Evolutionary conservation across 768 basidiomycete genomes (phyloP).

Genomic region (Termitomyces eurrhizus): DNA sequence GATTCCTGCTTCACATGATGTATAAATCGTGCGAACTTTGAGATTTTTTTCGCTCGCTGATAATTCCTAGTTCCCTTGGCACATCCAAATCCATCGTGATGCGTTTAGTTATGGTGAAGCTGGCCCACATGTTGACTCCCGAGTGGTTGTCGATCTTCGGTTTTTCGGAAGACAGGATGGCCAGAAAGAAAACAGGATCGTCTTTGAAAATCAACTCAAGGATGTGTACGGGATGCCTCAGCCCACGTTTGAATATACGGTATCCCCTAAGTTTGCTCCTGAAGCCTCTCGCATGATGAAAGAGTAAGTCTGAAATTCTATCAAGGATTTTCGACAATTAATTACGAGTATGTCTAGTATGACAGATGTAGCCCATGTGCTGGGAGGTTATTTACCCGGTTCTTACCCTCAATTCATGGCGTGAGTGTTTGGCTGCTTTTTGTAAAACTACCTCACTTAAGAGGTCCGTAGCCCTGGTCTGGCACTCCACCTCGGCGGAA

Average conservation of each 20-base stretch:
- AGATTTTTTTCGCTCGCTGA: neutral
- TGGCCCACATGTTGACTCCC: constrained; percentile 23
- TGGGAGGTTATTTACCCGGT: neutral
- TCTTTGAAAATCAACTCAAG: neutral
- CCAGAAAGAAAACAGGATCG: neutral
- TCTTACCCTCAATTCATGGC: neutral
- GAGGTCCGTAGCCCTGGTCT: neutral
- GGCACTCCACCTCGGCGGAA: neutral
- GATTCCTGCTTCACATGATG: neutral
- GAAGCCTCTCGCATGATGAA: neutral
- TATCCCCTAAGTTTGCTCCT: neutral
- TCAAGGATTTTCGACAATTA: neutral
- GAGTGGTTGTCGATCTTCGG: constrained; percentile 24
- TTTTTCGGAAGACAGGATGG: neutral
- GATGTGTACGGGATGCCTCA: neutral
- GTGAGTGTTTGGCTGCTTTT: neutral
- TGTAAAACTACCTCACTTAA: neutral
- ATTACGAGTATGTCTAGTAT: neutral
- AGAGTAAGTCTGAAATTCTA: neutral
- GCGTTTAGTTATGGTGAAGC: constrained; percentile 31
- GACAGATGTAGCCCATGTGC: neutral
- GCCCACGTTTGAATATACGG: neutral
- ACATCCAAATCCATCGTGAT: constrained; percentile 31
- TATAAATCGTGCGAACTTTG: neutral
- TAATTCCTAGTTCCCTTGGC: constrained; percentile 21